Base-by-base conservation (phyloP, 257 asterid genomes). In the Salvia hispanica region DNA sequence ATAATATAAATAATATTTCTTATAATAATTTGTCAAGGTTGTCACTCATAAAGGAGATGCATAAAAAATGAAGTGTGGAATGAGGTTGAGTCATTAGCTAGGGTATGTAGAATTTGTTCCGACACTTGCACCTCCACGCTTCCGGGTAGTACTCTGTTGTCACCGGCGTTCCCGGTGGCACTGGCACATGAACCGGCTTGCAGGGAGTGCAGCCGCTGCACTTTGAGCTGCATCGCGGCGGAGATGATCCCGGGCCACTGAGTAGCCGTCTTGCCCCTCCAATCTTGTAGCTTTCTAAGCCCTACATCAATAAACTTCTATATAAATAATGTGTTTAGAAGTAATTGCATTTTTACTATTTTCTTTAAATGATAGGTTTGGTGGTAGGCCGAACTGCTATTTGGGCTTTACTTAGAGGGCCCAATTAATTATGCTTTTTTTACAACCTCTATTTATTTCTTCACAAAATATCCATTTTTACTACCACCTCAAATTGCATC, bases 111-210 rank as follows among this genome's bases (percentile, higher is more conserved):
- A 78, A 66, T 75, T 61, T 81, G 73, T 79, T 84, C 59, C 86
- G 81, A 77, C 89, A 84, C 62, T 81, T 84, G 89, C 89, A 84
- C 69, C 83, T 81, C 89, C 89, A 84, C 8, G 85, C 84, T 75
- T 84, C 84, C 0, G 86, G 89, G 53, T 81, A 81, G 79, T 77
- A 79, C 78, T 85, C 92, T 4, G 85, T 63, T 2, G 82, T 76
- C 50, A 85, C 92, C 25, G 86, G 83, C 3, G 72, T 77, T 10
- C 91, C 86, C 0, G 89, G 85, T 2, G 85, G 89, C 73, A 85
- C 89, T 7, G 88, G 68, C 70, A 87, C 82, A 2, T 72, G 95
- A 46, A 83, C 85, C 12, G 95, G 86, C 44, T 40, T 69, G 65
- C 95, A 87, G 12, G 92, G 95, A 6, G 65, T 76, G 76, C 95